Evolutionary conservation across 805 yeast species (phyloP).

Genomic region (Yamadazyma sp.): DNA sequence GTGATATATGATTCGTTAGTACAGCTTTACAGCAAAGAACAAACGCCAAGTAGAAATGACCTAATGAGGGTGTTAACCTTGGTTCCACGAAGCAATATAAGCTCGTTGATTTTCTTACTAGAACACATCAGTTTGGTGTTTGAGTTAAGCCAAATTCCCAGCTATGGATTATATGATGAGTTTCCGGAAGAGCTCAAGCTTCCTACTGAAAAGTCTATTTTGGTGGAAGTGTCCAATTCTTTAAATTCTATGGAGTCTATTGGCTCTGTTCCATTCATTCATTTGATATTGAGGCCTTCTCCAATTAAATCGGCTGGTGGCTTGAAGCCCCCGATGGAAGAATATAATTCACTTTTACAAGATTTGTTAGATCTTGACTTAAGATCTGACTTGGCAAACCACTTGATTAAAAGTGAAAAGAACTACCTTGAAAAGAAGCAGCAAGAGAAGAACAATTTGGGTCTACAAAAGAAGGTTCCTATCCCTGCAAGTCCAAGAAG

Average conservation of each 20-base stretch:
- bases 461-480: constrained; percentile 21
- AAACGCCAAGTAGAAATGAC: constrained; percentile 16
- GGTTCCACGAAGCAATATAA: constrained; percentile 40
- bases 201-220: constrained; percentile 8
- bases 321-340: constrained; percentile 37
- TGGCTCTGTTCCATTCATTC: constrained; percentile 41
- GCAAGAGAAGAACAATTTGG: constrained; percentile 26
- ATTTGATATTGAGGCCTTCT: constrained; percentile 42
- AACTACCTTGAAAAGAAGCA: constrained; percentile 30
- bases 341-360: constrained; percentile 25
- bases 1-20: constrained; percentile 32
- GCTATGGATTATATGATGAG: constrained; percentile 30
- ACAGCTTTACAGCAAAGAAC: constrained; percentile 16
- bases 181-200: constrained; percentile 15
- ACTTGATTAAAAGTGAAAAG: constrained; percentile 26
- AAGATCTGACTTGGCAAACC: constrained; percentile 22
- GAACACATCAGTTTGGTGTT: constrained; percentile 34
- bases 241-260: constrained; percentile 38
- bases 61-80: constrained; percentile 27
- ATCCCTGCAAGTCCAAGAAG: constrained; percentile 17
- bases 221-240: constrained; percentile 7
- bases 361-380: constrained; percentile 28
- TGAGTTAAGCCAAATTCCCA: constrained; percentile 22
- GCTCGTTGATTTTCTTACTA: constrained; percentile 34
- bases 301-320: constrained; percentile 35